Conservation (phyloP, 352 stramenopile species). For the Phytophthora europaea region DNA sequence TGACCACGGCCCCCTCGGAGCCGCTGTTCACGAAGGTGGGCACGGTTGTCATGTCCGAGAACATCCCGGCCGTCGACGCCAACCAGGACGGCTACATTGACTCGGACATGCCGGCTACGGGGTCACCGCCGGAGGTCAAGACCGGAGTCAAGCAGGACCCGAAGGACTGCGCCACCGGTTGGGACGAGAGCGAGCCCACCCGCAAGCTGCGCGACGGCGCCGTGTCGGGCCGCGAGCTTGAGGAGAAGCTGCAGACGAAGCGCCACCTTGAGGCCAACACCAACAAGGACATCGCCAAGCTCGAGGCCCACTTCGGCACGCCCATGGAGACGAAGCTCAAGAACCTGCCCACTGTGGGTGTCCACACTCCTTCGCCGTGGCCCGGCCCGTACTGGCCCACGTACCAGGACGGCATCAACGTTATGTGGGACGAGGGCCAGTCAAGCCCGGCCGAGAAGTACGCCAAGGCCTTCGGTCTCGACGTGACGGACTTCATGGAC, state of each 20-base stretch:
- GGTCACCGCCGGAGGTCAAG: neutral
- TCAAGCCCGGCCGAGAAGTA: constrained; percentile 56
- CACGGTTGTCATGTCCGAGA: constrained; percentile 28
- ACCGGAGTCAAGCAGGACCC: constrained; percentile 7
- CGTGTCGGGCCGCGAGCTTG: constrained; percentile 5
- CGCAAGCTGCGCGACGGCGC: constrained; percentile 14
- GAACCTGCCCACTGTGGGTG: constrained; percentile 28
- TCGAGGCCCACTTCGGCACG: constrained; percentile 33
- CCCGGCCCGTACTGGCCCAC: constrained; percentile 67
- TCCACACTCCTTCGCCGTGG: constrained; percentile 43
- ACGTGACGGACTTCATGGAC: constrained; percentile 51
- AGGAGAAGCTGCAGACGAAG: constrained; percentile 24
- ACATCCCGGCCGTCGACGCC: constrained; percentile 9
- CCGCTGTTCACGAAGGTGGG: constrained; percentile 38
- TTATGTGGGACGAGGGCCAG: constrained; percentile 24
- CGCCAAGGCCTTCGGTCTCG: constrained; percentile 49
- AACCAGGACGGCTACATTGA: constrained; percentile 31
- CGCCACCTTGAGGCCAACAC: constrained; percentile 15
- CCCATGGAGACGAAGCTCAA: constrained; percentile 1
- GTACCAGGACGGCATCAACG: constrained; percentile 78
- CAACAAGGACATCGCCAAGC: constrained; percentile 38
- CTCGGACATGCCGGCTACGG: constrained; percentile 9
- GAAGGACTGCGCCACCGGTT: constrained; percentile 36
- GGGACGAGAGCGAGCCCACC: constrained; percentile 13
- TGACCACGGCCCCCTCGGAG: constrained; percentile 15